Conservation (phyloP, 2,329 filamentous ascomycete species). For the Diplodia sapinea region DNA sequence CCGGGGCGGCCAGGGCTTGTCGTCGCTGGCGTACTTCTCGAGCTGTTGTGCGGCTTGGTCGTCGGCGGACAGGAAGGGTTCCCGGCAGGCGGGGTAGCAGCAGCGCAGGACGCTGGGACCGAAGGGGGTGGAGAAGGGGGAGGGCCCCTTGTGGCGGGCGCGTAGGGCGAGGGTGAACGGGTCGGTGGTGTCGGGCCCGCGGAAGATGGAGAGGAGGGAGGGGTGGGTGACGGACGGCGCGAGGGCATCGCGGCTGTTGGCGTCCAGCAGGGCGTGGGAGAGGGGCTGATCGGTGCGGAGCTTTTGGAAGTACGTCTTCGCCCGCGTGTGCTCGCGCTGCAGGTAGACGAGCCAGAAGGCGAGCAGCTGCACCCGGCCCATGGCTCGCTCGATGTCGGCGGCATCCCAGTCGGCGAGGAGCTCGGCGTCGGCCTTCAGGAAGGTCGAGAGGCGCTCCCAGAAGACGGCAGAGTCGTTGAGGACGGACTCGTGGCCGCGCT, state of each 20-base stretch:
- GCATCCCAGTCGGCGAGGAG: conserved; percentile 15
- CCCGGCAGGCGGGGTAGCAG: not conserved
- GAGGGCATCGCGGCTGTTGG: conserved; percentile 31
- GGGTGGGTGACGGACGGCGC: conserved; percentile 33
- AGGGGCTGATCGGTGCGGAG: conserved; percentile 37
- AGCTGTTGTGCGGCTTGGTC: no score
- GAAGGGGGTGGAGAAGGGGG: conserved; percentile 38
- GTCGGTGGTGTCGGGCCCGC: conserved; percentile 27
- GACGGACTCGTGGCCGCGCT: conserved; percentile 33
- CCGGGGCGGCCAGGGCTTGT: not conserved
- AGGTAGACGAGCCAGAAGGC: conserved; percentile 44
- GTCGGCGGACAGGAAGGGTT: not conserved
- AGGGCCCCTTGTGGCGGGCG: conserved; percentile 26
- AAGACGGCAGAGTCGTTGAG: conserved; percentile 34
- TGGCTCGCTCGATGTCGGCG: conserved; percentile 30
- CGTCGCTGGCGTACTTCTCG: no score
- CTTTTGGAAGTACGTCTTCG: conserved; percentile 43
- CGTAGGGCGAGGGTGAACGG: conserved; percentile 28
- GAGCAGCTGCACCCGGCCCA: conserved; percentile 40
- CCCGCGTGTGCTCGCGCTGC: conserved; percentile 39
- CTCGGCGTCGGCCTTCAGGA: conserved; percentile 18
- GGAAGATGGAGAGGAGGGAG: conserved; percentile 41
- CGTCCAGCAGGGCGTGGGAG: conserved; percentile 36
- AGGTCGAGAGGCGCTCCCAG: conserved; percentile 33
- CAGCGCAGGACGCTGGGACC: conserved; percentile 25